phyloP scores from a whole-genome alignment of 2,329 filamentous ascomycete species.

The Balansia obtecta region DNA sequence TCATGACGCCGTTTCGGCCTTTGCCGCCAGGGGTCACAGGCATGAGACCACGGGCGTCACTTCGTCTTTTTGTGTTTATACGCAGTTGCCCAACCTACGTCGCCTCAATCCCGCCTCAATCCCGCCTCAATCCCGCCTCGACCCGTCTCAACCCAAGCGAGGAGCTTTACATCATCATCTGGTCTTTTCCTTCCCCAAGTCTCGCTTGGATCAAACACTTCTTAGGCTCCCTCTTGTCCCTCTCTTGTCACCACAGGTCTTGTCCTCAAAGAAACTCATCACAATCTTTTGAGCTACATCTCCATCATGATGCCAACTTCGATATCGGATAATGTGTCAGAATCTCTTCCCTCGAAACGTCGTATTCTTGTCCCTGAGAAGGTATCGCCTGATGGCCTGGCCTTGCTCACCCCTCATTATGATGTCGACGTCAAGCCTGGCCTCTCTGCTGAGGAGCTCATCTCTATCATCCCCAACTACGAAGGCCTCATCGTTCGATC shows the following conservation, averaged over 20 bases:
- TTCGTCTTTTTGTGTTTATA: neutral
- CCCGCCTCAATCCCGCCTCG: neutral
- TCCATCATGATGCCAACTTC: constrained; percentile 17
- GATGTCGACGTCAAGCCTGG: constrained; percentile 57
- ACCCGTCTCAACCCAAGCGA: neutral
- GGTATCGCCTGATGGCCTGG: constrained; percentile 65
- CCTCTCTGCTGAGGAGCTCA: constrained; percentile 49
- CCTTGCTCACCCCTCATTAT: constrained; percentile 51
- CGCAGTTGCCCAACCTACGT: neutral
- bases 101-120: too few species aligned
- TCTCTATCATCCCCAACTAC: constrained; percentile 56
- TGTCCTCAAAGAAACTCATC: neutral
- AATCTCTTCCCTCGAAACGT: constrained; percentile 13
- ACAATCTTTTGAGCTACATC: neutral
- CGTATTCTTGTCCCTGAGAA: constrained; percentile 67
- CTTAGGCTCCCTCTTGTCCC: too few species aligned
- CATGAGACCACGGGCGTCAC: neutral
- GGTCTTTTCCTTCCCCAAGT: neutral
- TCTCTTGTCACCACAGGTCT: neutral
- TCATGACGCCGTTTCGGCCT: neutral
- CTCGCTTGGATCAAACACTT: neutral
- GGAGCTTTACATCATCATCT: neutral
- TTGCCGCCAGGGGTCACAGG: neutral
- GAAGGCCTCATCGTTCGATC: constrained; percentile 70
- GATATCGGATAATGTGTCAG: constrained; percentile 2